Conservation (phyloP, 768 basidiomycete species). For the Auriscalpium orientale region DNA sequence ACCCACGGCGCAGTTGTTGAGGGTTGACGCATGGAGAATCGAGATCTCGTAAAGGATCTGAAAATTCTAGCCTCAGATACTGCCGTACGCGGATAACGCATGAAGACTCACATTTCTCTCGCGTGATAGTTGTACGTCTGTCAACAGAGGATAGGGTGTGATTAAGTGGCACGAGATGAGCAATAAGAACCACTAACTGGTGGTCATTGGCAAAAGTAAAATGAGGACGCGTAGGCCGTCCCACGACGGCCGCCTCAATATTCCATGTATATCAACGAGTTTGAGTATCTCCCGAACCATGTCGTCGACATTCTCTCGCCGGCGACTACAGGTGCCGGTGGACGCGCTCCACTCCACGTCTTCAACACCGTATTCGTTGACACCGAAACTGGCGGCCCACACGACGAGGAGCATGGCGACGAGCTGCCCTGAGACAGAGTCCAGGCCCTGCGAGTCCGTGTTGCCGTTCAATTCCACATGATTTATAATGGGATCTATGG, state of each 20-base stretch:
- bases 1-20: slow-evolving; percentile 56
- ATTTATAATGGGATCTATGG: slow-evolving; percentile 77
- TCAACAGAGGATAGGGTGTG: neutral
- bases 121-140: slow-evolving; percentile 14
- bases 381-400: slow-evolving; percentile 86
- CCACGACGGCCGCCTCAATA: slow-evolving; percentile 77
- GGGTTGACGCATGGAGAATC: slow-evolving; percentile 54
- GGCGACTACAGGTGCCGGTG: slow-evolving; percentile 30
- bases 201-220: slow-evolving; percentile 73
- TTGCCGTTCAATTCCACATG: slow-evolving; percentile 68
- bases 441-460: slow-evolving; percentile 51
- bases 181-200: slow-evolving; percentile 45
- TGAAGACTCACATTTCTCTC: slow-evolving; percentile 70
- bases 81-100: slow-evolving; percentile 17
- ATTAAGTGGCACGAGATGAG: slow-evolving; percentile 7
- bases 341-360: slow-evolving; percentile 26
- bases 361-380: slow-evolving; percentile 70
- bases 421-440: slow-evolving; percentile 52
- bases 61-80: no score
- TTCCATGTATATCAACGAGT: slow-evolving; percentile 71
- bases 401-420: slow-evolving; percentile 74
- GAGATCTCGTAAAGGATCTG: no score
- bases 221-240: slow-evolving; percentile 80
- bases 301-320: slow-evolving; percentile 48
- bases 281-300: slow-evolving; percentile 77